Conservation (phyloP, 148 eudicot species). For the Gaultheria prostrata region DNA sequence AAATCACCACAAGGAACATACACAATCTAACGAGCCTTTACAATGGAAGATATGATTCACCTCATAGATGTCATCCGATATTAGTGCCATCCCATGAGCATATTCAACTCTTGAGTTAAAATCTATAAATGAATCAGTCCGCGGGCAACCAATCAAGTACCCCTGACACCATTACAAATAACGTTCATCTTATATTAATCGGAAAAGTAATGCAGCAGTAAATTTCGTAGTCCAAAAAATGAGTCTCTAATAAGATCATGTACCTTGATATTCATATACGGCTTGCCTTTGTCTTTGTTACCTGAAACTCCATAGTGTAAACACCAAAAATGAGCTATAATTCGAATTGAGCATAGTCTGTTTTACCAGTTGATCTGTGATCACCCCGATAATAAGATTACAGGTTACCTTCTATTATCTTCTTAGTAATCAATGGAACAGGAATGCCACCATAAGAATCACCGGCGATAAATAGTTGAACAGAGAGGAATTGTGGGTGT, state of each 20-base stretch:
- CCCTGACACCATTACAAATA: conserved; percentile 30
- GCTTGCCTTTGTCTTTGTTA: conserved; percentile 11
- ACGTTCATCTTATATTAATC: background rate
- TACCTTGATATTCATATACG: conserved; percentile 26
- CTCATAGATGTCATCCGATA: conserved; percentile 50
- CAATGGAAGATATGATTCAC: conserved; percentile 21
- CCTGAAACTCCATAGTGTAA: conserved; percentile 16
- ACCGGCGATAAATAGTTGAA: conserved; percentile 26
- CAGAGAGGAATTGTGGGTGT: conserved; percentile 23
- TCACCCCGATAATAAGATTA: too few species aligned
- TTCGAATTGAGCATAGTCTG: background rate
- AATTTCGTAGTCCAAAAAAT: background rate
- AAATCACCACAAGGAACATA: background rate
- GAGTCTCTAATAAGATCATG: background rate
- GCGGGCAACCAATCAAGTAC: conserved; percentile 50
- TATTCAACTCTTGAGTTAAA: conserved; percentile 36
- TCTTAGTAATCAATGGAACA: conserved; percentile 27
- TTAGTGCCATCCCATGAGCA: conserved; percentile 58
- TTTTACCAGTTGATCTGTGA: too few species aligned
- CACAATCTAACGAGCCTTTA: background rate
- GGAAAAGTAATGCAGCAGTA: background rate
- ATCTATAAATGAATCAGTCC: conserved; percentile 40
- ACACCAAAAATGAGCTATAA: background rate
- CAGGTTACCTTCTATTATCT: conserved; percentile 17
- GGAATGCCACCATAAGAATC: conserved; percentile 29